These are phyloP conservation scores for Trichophyton benhamiae DNA, from an alignment of 2,329 filamentous ascomycete species.

Conservation along the genomic window DNA sequence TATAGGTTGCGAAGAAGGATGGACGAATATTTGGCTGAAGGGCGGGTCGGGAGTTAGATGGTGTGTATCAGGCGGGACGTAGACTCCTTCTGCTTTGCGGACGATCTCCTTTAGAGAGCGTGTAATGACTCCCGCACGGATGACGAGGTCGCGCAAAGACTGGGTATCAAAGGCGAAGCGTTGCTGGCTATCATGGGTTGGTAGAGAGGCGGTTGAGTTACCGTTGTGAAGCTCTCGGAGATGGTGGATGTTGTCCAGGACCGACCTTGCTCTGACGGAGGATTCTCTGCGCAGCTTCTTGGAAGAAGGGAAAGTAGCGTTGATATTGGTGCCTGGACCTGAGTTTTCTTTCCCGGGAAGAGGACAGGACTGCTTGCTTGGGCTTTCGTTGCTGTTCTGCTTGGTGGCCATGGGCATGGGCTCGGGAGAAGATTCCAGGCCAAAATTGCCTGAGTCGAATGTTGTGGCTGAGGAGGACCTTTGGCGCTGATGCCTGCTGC, in stretches of 20 bases:
- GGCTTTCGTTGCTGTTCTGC: conserved; percentile 1
- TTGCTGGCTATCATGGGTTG: conserved; percentile 16
- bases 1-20: conserved; percentile 16
- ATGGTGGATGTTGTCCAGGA: conserved; percentile 10
- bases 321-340: not conserved
- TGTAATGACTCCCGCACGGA: conserved; percentile 38
- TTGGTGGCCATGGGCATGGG: not conserved
- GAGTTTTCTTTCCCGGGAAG: not conserved
- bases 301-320: not conserved
- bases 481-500: not conserved
- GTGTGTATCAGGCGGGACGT: conserved; percentile 17
- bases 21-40: conserved; percentile 38
- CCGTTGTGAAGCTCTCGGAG: conserved; percentile 5
- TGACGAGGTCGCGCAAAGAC: conserved; percentile 50
- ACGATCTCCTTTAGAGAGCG: conserved; percentile 39
- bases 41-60: conserved; percentile 29
- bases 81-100: conserved; percentile 38
- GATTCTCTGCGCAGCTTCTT: conserved; percentile 13
- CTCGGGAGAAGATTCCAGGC: conserved; percentile 4
- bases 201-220: not conserved
- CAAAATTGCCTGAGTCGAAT: not conserved
- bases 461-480: conserved; percentile 8
- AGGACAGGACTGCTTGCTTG: not conserved
- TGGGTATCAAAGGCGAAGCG: conserved; percentile 57
- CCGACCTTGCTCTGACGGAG: conserved; percentile 10